phyloP scores from a whole-genome alignment of 1,139 yeast genomes.

The Sugiyamaella neomexicana region DNA sequence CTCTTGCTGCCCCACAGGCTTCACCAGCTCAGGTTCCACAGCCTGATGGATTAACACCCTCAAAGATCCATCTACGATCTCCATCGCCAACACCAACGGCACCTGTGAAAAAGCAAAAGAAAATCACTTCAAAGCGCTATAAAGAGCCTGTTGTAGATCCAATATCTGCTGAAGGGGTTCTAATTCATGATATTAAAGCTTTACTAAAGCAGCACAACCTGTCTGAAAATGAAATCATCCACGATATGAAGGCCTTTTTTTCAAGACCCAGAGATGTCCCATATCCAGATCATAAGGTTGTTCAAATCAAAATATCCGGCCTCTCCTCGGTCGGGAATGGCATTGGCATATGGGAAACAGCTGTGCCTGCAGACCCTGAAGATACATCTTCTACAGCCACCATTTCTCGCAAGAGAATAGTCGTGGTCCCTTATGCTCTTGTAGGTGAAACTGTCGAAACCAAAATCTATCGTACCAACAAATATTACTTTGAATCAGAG shows the following conservation, averaged over 20 bases:
- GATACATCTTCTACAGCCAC: conserved; percentile 5
- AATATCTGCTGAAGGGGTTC: conserved; percentile 79
- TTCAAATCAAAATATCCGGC: conserved; percentile 56
- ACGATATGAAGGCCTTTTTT: conserved; percentile 65
- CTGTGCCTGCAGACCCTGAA: conserved; percentile 17
- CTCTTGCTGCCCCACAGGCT: background rate
- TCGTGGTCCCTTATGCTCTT: conserved; percentile 77
- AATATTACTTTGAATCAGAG: conserved; percentile 74
- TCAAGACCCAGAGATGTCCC: conserved; percentile 56
- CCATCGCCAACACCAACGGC: conserved; percentile 8
- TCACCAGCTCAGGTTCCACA: no score
- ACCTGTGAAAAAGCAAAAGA: conserved; percentile 26
- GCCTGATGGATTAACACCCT: no score
- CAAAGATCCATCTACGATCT: conserved; percentile 2
- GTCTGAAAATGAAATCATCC: conserved; percentile 50
- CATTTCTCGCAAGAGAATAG: conserved; percentile 37
- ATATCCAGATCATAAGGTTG: conserved; percentile 60
- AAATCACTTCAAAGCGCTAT: conserved; percentile 49
- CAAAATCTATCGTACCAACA: conserved; percentile 76
- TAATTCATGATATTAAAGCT: conserved; percentile 69
- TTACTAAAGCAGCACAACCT: conserved; percentile 50
- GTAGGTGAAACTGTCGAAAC: conserved; percentile 80
- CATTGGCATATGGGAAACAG: conserved; percentile 34
- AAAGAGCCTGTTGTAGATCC: conserved; percentile 66
- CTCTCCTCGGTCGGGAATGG: conserved; percentile 71